Evolutionary conservation across 768 basidiomycete species (phyloP), one percentile per base, ranked within the genome.

Genomic region (Zangia roseola): DNA sequence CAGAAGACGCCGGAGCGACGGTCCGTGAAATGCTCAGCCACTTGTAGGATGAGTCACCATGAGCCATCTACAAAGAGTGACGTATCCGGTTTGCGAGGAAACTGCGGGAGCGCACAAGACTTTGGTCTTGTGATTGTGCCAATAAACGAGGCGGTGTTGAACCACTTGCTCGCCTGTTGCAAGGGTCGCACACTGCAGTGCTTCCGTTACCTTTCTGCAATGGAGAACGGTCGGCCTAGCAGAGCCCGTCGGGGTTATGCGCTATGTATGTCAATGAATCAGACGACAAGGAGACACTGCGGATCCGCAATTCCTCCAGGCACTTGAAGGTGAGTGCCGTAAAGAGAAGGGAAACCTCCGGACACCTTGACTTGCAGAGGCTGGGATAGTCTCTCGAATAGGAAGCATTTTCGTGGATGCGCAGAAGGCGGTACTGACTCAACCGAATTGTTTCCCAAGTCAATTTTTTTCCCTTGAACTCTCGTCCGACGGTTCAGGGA

Each of bases 381-480:
- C 19, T 49, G 20, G n/a, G n/a, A 13, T n/a, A 31, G 36, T 30
- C 49, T 6, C 55, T 28, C 17, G 36, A 64, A 43, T 42, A 53
- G 61, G 62, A 42, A 54, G 23, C 2, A 6, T 31, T 58, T 62
- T 60, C 56, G 50, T 50, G 57, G 51, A 20, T 34, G 39, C 21
- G 21, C 19, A 25, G 12, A 37, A 53, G 50, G 57, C 63, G 25
- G 20, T 65, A 47, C 59, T 9, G 41, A 50, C 34, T 61, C 57
- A 57, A 38, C 34, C 40, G 45, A 54, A 37, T 8, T 35, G 26
- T 25, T 37, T 8, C 16, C 34, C 56, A 23, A 60, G 55, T 58
- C 59, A 43, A 41, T 37, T 51, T 14, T n/a, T n/a, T 33, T 10
- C 30, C 26, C n/a, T n/a, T n/a, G 19, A 16, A 44, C 12, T 17